phyloP scores from a whole-genome alignment of 768 basidiomycete genomes.

The Lenzites betulinus region DNA sequence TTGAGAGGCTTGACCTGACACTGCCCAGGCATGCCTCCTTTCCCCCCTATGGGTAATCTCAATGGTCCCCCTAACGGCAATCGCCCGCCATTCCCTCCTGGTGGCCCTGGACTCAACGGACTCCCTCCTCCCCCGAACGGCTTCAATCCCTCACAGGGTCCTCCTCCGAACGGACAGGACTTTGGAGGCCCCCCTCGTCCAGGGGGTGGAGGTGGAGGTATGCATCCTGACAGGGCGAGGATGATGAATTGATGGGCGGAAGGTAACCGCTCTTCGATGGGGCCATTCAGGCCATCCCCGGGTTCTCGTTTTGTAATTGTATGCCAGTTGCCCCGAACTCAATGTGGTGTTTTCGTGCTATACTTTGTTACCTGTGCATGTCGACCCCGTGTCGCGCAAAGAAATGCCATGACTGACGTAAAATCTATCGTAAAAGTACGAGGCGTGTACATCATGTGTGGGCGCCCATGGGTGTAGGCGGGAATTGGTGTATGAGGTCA shows the following conservation, averaged over 20 bases:
- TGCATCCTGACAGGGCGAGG: constrained; percentile 81
- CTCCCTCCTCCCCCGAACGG: constrained; percentile 20
- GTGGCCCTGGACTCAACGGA: constrained; percentile 22
- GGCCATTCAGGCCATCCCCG: neutral
- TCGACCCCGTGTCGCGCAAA: neutral
- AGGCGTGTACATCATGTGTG: neutral
- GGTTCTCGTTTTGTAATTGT: neutral
- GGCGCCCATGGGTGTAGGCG: neutral
- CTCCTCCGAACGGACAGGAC: constrained; percentile 35
- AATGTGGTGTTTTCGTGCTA: too few relatives aligned
- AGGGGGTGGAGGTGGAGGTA: constrained; percentile 69
- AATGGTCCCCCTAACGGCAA: constrained; percentile 25
- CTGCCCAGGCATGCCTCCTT: constrained; percentile 40
- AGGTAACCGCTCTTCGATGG: constrained; percentile 19
- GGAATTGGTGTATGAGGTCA: constrained; percentile 8
- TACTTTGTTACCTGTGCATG: neutral
- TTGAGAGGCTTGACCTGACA: neutral
- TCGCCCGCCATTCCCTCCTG: constrained; percentile 37
- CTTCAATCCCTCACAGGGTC: constrained; percentile 28
- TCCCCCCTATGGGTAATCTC: constrained; percentile 41
- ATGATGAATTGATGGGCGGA: constrained; percentile 80
- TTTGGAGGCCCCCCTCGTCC: constrained; percentile 36
- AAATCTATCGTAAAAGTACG: neutral
- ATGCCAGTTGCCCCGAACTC: neutral
- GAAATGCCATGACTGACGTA: too few relatives aligned